Conservation (phyloP, 768 basidiomycete species). For the Mycena galericulata region DNA sequence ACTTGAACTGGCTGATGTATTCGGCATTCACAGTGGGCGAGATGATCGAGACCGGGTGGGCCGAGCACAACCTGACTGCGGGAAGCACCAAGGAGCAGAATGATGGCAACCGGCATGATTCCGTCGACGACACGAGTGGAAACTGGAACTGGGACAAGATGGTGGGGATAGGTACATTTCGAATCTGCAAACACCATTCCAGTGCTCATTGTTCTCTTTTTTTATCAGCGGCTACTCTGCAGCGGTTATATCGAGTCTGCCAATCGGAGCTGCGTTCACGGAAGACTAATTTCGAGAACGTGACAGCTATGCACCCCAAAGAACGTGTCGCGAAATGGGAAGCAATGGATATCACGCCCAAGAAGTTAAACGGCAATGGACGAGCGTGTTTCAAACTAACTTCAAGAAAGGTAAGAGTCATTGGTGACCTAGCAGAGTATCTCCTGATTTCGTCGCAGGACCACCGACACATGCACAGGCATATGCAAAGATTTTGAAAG, state of each 20-base stretch:
- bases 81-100: slow-evolving; percentile 36
- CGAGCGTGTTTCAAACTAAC: neutral
- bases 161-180: neutral
- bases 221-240: neutral
- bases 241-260: neutral
- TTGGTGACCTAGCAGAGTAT: neutral
- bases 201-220: too few relatives aligned
- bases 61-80: slow-evolving; percentile 25
- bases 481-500: slow-evolving; percentile 9
- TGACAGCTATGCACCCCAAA: neutral
- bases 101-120: slow-evolving; percentile 32
- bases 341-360: neutral
- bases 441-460: neutral
- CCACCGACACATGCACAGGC: slow-evolving; percentile 22
- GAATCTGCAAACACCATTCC: neutral
- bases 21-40: slow-evolving; percentile 43
- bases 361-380: neutral
- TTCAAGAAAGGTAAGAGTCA: neutral
- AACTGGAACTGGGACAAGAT: slow-evolving; percentile 34
- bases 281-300: neutral
- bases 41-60: slow-evolving; percentile 41
- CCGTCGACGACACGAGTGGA: slow-evolving; percentile 11
- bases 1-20: slow-evolving; percentile 41
- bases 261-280: neutral
- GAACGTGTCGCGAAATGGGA: neutral